Conservation (phyloP, 352 stramenopile genomes). For the Phytopythium sindhum region DNA sequence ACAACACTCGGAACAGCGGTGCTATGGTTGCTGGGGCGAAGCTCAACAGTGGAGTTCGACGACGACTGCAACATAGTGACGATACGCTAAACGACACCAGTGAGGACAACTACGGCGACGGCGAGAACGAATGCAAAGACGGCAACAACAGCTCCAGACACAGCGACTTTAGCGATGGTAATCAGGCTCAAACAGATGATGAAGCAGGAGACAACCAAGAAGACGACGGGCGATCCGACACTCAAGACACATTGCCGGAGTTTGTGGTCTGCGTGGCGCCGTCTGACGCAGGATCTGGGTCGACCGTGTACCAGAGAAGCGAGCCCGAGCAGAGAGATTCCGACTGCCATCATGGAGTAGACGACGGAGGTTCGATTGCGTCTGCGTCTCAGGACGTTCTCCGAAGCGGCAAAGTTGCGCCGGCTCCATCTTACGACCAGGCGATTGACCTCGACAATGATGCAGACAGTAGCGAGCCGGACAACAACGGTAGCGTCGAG, state of each 20-base stretch:
- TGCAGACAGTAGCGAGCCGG: constrained; percentile 14
- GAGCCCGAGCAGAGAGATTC: not conserved
- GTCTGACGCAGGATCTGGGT: constrained; percentile 12
- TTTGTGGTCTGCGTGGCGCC: not conserved
- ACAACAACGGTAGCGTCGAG: constrained; percentile 12
- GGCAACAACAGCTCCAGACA: constrained; percentile 12
- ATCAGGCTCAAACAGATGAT: constrained; percentile 27
- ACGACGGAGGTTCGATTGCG: not conserved
- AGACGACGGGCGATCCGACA: constrained; percentile 6
- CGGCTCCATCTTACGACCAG: not conserved
- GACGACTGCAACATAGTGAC: not conserved
- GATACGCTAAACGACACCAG: not conserved
- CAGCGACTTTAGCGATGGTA: constrained; percentile 35
- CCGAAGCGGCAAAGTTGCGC: constrained; percentile 11
- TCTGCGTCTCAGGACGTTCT: not conserved
- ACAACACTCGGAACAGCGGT: not conserved
- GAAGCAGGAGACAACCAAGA: constrained; percentile 21
- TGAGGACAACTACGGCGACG: not conserved
- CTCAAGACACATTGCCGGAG: not conserved
- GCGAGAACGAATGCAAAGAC: constrained; percentile 17
- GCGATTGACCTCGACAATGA: not conserved
- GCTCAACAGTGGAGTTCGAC: not conserved
- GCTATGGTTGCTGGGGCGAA: not conserved
- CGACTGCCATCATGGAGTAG: not conserved
- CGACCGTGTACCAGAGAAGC: constrained; percentile 9